phyloP scores from a whole-genome alignment of 1,284 basidiomycete genomes.

The Malassezia restricta region DNA sequence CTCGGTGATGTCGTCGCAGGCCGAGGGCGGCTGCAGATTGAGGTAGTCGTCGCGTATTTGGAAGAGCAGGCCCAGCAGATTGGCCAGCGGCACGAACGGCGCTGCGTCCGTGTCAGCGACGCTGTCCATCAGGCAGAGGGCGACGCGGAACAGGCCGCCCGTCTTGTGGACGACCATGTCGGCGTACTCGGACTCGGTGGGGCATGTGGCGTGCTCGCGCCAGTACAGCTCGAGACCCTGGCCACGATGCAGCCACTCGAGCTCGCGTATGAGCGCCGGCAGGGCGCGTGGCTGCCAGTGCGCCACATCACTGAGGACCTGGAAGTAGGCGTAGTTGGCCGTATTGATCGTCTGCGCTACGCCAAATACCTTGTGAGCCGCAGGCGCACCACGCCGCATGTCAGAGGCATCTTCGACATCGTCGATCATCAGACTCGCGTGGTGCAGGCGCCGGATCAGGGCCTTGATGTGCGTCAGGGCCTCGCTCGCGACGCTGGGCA shows the following conservation, averaged over 20 bases:
- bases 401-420: slow-evolving; percentile 95
- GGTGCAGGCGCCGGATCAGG: slow-evolving; percentile 86
- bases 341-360: slow-evolving; percentile 93
- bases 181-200: slow-evolving; percentile 87
- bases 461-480: slow-evolving; percentile 63
- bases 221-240: slow-evolving; percentile 91
- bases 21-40: slow-evolving; percentile 79
- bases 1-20: slow-evolving; percentile 86
- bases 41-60: slow-evolving; percentile 96
- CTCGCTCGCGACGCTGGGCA: slow-evolving; percentile 59
- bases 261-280: slow-evolving; percentile 51
- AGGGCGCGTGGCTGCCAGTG: slow-evolving; percentile 62
- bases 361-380: slow-evolving; percentile 89
- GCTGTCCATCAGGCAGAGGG: slow-evolving; percentile 80
- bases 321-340: slow-evolving; percentile 92
- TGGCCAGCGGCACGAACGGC: slow-evolving; percentile 62
- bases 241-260: slow-evolving; percentile 81
- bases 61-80: slow-evolving; percentile 83
- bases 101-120: slow-evolving; percentile 1
- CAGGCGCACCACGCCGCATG: slow-evolving; percentile 71
- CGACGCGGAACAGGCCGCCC: slow-evolving; percentile 81
- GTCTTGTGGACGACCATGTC: slow-evolving; percentile 98
- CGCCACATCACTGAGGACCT: slow-evolving; percentile 47
- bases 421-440: slow-evolving; percentile 83
- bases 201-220: slow-evolving; percentile 81